phyloP scores from a whole-genome alignment of 805 yeast species.

The Crinitomyces ghanaensis region DNA sequence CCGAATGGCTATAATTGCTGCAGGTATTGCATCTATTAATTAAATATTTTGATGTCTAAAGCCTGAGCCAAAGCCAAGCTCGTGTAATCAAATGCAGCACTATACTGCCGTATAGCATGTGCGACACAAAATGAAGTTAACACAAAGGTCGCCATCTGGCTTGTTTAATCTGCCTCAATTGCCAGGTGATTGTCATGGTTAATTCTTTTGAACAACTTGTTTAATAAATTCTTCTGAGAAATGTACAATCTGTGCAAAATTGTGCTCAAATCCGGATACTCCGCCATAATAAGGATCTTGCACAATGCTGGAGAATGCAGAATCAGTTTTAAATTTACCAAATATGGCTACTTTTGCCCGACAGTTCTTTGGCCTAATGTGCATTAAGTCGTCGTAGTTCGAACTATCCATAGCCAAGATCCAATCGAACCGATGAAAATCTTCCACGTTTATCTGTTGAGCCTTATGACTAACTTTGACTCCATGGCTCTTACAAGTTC shows the following conservation, averaged over 20 bases:
- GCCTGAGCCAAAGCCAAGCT: too few relatives aligned
- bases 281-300: conserved; percentile 95
- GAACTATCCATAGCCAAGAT: conserved; percentile 46
- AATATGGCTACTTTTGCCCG: conserved; percentile 35
- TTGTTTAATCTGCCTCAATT: too few relatives aligned
- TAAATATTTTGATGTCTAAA: too few relatives aligned
- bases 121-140: too few relatives aligned
- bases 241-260: conserved; percentile 61
- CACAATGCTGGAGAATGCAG: conserved; percentile 43
- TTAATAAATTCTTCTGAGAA: conserved; percentile 63
- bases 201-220: conserved; percentile 8
- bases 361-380: conserved; percentile 31
- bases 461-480: conserved; percentile 68
- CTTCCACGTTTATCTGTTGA: conserved; percentile 69
- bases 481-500: conserved; percentile 56
- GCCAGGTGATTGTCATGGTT: too few relatives aligned
- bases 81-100: too few relatives aligned
- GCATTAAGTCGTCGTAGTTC: conserved; percentile 33
- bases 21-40: too few relatives aligned
- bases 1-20: too few relatives aligned
- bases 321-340: conserved; percentile 67
- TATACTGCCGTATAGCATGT: too few relatives aligned
- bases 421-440: conserved; percentile 43
- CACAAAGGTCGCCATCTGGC: too few relatives aligned
- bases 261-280: conserved; percentile 64